These are phyloP conservation scores for Dendrocalamus latiflorus DNA, from an alignment of 202 grass and related monocot genomes.

Conservation along the genomic window DNA sequence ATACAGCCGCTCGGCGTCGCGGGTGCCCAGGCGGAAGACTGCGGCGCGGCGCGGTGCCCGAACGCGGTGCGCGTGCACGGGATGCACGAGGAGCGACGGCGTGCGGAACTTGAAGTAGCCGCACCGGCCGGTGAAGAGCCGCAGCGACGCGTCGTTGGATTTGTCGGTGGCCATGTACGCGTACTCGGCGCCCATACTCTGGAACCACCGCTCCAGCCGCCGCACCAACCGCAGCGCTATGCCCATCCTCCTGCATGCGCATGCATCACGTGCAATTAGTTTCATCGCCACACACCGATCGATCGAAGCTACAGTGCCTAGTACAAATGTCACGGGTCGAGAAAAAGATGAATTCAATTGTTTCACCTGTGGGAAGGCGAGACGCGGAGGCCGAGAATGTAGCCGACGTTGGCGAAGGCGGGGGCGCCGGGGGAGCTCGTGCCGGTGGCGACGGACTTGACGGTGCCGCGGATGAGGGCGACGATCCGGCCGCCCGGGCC, in stretches of 20 bases:
- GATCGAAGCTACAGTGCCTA: not conserved
- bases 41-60: constrained; percentile 14
- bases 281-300: not conserved
- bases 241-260: constrained; percentile 57
- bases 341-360: not conserved
- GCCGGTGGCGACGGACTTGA: constrained; percentile 70
- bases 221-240: constrained; percentile 51
- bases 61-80: constrained; percentile 66
- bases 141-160: constrained; percentile 74
- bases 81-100: constrained; percentile 74
- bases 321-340: not conserved
- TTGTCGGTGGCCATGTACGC: constrained; percentile 88
- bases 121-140: constrained; percentile 62
- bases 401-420: constrained; percentile 50
- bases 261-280: not conserved
- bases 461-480: constrained; percentile 68
- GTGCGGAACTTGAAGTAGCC: constrained; percentile 90
- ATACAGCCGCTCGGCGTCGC: constrained; percentile 71
- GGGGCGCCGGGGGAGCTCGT: constrained; percentile 19
- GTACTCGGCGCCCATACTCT: constrained; percentile 53
- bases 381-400: constrained; percentile 84
- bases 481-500: constrained; percentile 45
- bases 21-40: constrained; percentile 29
- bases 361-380: constrained; percentile 52
- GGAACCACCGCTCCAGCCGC: constrained; percentile 75